Conservation (phyloP, 2,329 filamentous ascomycete species). For the Epichloe gansuensis region DNA sequence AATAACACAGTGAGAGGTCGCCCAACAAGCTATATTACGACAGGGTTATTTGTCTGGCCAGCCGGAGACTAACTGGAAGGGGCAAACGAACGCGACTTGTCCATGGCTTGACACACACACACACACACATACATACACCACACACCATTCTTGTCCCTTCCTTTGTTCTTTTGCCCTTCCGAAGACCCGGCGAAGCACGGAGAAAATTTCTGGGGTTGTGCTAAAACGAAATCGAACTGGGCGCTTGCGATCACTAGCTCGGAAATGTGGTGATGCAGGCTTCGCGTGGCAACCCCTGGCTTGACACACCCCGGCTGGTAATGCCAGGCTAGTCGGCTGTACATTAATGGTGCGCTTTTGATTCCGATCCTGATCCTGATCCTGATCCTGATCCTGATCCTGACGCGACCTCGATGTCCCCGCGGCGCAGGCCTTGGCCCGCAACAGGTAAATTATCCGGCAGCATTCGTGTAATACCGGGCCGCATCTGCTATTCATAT, state of each 20-base stretch:
- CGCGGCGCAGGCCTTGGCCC: background rate
- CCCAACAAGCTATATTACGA: background rate
- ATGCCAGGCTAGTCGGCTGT: conserved; percentile 1
- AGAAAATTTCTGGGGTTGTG: background rate
- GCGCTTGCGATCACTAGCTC: background rate
- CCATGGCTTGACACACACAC: background rate
- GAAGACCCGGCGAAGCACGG: background rate
- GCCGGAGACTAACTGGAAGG: background rate
- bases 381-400: background rate
- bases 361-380: background rate
- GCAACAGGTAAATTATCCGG: conserved; percentile 1
- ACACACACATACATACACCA: background rate
- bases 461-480: conserved; percentile 3
- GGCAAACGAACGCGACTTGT: background rate
- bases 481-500: conserved; percentile 6
- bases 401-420: background rate
- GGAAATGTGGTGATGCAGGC: background rate
- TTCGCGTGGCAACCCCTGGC: conserved; percentile 1
- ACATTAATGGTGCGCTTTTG: background rate
- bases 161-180: background rate
- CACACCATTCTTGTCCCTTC: no score
- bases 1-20: background rate
- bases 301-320: background rate
- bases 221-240: background rate
- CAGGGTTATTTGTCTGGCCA: background rate